Percentiles rank a stretch among this genome's conserved stretches.
These are phyloP conservation scores for Paraphoma sp. DNA, from an alignment of 2,329 filamentous ascomycete genomes.

Conservation along the genomic window DNA sequence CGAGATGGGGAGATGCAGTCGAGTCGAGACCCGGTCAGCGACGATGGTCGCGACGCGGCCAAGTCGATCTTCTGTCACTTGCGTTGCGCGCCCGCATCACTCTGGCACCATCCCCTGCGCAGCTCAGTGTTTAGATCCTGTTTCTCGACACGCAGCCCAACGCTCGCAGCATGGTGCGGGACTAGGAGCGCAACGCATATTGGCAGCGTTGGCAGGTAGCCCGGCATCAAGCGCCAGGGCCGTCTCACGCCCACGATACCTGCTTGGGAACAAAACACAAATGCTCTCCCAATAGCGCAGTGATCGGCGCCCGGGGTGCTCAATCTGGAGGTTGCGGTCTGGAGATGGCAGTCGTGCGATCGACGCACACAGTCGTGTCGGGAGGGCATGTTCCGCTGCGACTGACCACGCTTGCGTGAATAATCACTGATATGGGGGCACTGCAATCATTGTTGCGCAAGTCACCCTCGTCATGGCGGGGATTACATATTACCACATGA, in stretches of 20 bases:
- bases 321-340: slow-evolving; percentile 13
- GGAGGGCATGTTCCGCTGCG: not conserved
- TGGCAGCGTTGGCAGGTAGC: slow-evolving; percentile 6
- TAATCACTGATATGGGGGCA: too few relatives aligned
- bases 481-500: not conserved
- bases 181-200: not conserved
- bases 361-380: not conserved
- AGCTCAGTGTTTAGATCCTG: not conserved
- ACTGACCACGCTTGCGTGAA: too few relatives aligned
- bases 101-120: not conserved
- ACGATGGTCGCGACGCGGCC: not conserved
- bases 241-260: slow-evolving; percentile 12
- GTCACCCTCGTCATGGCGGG: not conserved
- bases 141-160: slow-evolving; percentile 8
- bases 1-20: not conserved
- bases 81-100: not conserved
- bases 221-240: not conserved
- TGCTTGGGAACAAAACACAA: slow-evolving; percentile 17
- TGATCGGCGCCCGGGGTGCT: slow-evolving; percentile 28
- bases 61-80: not conserved
- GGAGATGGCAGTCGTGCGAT: slow-evolving; percentile 8
- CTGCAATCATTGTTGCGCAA: too few relatives aligned
- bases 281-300: slow-evolving; percentile 16
- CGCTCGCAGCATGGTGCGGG: slow-evolving; percentile 4
- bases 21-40: slow-evolving; percentile 1